A percentile compares a stretch with the other conserved stretches of the same genome.
Evolutionary conservation across 208 protist species (phyloP).

Genomic region (Crithidia sp.): DNA sequence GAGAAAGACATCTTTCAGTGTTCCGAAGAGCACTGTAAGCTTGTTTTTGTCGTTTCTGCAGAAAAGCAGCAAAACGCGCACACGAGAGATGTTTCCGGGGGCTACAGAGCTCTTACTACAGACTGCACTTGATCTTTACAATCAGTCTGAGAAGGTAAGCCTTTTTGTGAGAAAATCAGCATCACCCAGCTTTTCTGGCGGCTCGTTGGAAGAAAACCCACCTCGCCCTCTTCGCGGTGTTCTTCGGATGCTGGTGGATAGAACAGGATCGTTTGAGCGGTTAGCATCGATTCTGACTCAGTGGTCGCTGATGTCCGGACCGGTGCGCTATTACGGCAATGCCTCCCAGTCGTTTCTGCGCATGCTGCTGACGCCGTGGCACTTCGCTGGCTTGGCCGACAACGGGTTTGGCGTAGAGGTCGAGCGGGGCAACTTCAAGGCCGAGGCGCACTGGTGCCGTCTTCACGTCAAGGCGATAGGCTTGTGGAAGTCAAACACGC

Average conservation of each 20-base stretch:
- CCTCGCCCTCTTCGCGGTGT: not conserved
- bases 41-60: constrained; percentile 15
- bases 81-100: not conserved
- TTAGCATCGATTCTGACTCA: constrained; percentile 13
- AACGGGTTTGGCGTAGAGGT: not conserved
- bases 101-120: not conserved
- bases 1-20: not conserved
- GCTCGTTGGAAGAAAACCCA: not conserved
- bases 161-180: not conserved
- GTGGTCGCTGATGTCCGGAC: constrained; percentile 16
- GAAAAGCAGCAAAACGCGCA: too few species aligned
- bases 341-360: constrained; percentile 17
- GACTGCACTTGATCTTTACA: constrained; percentile 9
- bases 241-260: constrained; percentile 27
- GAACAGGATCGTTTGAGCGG: constrained; percentile 18
- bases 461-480: constrained; percentile 7
- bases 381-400: not conserved
- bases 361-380: constrained; percentile 1
- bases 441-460: constrained; percentile 12
- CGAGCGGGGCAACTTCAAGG: not conserved
- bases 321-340: constrained; percentile 30
- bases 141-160: not conserved
- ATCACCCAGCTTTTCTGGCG: not conserved
- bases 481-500: constrained; percentile 1
- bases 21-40: constrained; percentile 14